Evolutionary conservation across 192 early-diverging fungal genomes (phyloP).

Genomic region (Umbelopsis ramanniana): DNA sequence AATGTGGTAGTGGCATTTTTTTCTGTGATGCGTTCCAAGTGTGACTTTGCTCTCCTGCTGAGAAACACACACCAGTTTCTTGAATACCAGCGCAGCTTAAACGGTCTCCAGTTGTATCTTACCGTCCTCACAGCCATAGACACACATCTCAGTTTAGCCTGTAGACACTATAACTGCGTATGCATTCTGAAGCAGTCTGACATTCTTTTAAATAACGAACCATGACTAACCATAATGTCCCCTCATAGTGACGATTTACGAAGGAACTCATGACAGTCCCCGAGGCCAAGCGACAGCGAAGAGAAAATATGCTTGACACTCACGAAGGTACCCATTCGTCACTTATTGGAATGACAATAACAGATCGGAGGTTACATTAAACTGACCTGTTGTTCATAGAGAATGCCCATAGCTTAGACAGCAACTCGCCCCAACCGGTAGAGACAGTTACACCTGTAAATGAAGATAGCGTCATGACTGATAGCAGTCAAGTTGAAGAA

Average conservation of each 20-base stretch:
- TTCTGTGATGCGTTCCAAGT: too few species aligned
- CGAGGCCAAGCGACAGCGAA: constrained; percentile 25
- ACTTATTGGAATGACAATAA: background rate
- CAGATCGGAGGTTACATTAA: background rate
- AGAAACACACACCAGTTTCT: background rate
- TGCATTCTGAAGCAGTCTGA: background rate
- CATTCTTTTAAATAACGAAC: background rate
- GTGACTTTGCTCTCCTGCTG: background rate
- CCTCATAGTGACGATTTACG: constrained; percentile 8
- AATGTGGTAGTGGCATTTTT: too few species aligned
- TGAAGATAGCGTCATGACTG: constrained; percentile 10
- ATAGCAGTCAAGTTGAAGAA: background rate
- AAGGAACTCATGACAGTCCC: constrained; percentile 22
- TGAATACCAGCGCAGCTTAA: background rate
- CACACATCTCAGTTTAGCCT: constrained; percentile 12
- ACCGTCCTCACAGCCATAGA: constrained; percentile 8
- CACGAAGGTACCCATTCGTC: background rate
- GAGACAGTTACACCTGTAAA: background rate
- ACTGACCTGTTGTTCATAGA: background rate
- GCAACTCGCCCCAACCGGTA: background rate
- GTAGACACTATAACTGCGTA: constrained; percentile 22
- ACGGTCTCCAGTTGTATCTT: background rate
- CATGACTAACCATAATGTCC: background rate
- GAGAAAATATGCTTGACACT: constrained; percentile 19
- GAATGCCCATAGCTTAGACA: background rate